Evolutionary conservation across 495 filamentous ascomycete species (phyloP).

Genomic region (Trichoderma parareesei): DNA sequence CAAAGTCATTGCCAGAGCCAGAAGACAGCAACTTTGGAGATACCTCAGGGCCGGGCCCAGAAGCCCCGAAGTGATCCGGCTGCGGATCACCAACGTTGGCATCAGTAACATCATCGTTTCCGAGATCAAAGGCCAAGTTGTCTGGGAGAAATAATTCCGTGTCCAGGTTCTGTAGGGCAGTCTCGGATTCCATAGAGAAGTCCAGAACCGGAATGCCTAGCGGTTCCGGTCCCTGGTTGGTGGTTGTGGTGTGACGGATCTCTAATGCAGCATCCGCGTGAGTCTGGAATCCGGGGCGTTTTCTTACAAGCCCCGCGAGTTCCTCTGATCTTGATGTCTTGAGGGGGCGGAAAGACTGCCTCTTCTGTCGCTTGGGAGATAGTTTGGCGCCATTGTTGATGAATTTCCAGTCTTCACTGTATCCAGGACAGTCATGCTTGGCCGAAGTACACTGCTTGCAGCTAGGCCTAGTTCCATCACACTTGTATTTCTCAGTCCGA

Average conservation of each 20-base stretch:
- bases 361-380: neutral
- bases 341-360: neutral
- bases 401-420: slow-evolving; percentile 2
- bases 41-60: neutral
- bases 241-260: neutral
- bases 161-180: neutral
- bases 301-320: neutral
- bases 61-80: neutral
- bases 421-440: neutral
- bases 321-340: neutral
- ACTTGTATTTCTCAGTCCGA: too few relatives aligned
- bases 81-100: neutral
- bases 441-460: neutral
- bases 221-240: neutral
- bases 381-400: slow-evolving; percentile 2
- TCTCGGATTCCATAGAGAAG: neutral
- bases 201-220: neutral
- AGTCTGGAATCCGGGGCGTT: neutral
- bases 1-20: neutral
- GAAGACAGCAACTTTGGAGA: neutral
- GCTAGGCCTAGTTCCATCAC: neutral
- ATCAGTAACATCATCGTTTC: neutral
- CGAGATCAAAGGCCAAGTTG: neutral
- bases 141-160: neutral
- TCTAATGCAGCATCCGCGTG: neutral